Percentiles rank a stretch among this genome's conserved stretches.
Evolutionary conservation across 73 alveolate genomes (phyloP).

Genomic region (Paramecium primaurelia): DNA sequence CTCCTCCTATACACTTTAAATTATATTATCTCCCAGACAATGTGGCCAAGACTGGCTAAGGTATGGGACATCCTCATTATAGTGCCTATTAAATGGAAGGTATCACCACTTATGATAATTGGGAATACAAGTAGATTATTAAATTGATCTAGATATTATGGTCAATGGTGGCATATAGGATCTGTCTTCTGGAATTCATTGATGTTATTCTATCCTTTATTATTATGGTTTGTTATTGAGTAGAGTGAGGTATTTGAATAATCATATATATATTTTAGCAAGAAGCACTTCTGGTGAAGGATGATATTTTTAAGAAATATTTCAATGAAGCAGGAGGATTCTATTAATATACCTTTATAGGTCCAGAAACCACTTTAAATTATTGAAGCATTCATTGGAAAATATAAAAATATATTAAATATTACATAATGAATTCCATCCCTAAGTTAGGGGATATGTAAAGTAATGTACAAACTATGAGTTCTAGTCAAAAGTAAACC

Average conservation of each 20-base stretch:
- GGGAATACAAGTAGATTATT: constrained; percentile 23
- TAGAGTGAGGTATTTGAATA: neutral
- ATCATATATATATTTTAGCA: neutral
- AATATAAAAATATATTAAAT: neutral
- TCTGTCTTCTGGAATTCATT: neutral
- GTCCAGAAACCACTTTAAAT: constrained; percentile 19
- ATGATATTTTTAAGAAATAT: constrained; percentile 14
- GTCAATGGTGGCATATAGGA: constrained; percentile 41
- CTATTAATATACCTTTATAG: neutral
- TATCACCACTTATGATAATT: constrained; percentile 15
- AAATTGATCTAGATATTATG: constrained; percentile 5
- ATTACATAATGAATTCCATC: neutral
- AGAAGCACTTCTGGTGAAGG: neutral
- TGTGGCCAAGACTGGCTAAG: neutral
- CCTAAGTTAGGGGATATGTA: neutral
- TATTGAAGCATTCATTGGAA: constrained; percentile 8
- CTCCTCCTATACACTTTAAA: constrained; percentile 31
- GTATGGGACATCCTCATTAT: neutral
- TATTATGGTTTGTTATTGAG: neutral
- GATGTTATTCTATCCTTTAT: neutral
- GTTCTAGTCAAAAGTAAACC: neutral
- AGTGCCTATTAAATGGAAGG: constrained; percentile 15
- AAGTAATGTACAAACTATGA: neutral
- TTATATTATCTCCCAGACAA: neutral
- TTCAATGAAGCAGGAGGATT: constrained; percentile 26